Evolutionary conservation across 768 basidiomycete genomes (phyloP).

Genomic region (Rhodotorula paludigena): DNA sequence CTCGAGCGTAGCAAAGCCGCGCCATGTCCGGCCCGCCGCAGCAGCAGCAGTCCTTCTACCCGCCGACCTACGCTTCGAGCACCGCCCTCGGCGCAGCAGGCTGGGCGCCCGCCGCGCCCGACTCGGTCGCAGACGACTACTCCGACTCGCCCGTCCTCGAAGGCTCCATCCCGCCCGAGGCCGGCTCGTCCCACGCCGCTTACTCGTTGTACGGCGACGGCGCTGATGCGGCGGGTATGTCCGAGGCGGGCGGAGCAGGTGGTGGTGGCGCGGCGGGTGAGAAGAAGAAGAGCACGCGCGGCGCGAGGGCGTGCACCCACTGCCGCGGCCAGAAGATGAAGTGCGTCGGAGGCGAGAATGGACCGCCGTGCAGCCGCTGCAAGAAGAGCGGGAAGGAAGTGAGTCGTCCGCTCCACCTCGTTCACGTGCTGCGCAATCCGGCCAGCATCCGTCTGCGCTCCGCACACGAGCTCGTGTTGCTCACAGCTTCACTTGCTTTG

Average conservation of each 20-base stretch:
- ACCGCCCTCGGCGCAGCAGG: background rate
- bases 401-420: background rate
- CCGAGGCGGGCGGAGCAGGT: background rate
- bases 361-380: conserved; percentile 87
- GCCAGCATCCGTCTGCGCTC: too few relatives aligned
- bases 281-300: conserved; percentile 42
- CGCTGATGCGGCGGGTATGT: too few relatives aligned
- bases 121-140: background rate
- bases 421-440: too few relatives aligned
- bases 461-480: too few relatives aligned
- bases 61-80: conserved; percentile 1
- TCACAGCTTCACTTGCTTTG: background rate
- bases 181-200: background rate
- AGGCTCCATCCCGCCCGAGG: background rate
- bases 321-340: conserved; percentile 67
- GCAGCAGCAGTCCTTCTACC: background rate
- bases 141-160: conserved; percentile 1
- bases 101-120: background rate
- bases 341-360: conserved; percentile 60
- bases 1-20: too few relatives aligned
- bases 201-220: too few relatives aligned
- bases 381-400: conserved; percentile 54
- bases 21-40: background rate
- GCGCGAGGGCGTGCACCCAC: conserved; percentile 75
- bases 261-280: background rate